Conservation (phyloP, 1,284 basidiomycete species). For the Ganoderma lingzhi region DNA sequence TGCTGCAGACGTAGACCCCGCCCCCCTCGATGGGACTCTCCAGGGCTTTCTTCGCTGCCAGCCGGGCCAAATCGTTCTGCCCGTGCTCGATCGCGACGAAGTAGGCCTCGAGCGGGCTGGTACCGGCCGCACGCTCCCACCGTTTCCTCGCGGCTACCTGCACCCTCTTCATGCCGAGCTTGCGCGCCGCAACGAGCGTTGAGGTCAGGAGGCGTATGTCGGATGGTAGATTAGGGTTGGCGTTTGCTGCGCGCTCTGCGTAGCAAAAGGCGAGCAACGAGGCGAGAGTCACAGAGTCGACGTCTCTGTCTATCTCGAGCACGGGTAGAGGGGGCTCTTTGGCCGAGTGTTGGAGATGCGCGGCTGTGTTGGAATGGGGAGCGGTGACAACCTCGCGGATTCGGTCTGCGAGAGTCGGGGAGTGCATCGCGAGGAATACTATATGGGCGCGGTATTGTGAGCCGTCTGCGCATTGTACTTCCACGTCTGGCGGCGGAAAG, state of each 20-base stretch:
- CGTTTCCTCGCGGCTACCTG: neutral
- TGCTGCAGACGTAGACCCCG: neutral
- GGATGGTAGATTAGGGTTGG: neutral
- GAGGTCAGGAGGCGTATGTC: neutral
- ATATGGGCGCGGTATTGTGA: slow-evolving; percentile 48
- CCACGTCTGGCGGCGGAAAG: slow-evolving; percentile 42
- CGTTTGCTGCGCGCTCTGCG: neutral
- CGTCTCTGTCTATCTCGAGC: neutral
- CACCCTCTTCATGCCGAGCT: slow-evolving; percentile 8
- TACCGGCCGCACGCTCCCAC: neutral
- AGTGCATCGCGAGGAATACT: neutral
- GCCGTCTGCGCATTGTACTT: slow-evolving; percentile 55
- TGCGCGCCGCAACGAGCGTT: slow-evolving; percentile 8
- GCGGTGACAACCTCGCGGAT: neutral
- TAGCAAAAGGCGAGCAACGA: slow-evolving; percentile 10
- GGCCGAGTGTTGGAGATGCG: neutral
- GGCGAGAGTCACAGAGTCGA: neutral
- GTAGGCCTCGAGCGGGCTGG: neutral
- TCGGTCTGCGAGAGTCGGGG: neutral
- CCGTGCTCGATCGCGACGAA: neutral
- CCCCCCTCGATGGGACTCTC: neutral
- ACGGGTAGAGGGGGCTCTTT: neutral
- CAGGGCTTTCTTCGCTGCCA: neutral
- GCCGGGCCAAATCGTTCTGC: neutral
- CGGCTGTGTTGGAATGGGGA: neutral